Base-by-base conservation (phyloP, 768 basidiomycete genomes). In the Paxillus involutus region DNA sequence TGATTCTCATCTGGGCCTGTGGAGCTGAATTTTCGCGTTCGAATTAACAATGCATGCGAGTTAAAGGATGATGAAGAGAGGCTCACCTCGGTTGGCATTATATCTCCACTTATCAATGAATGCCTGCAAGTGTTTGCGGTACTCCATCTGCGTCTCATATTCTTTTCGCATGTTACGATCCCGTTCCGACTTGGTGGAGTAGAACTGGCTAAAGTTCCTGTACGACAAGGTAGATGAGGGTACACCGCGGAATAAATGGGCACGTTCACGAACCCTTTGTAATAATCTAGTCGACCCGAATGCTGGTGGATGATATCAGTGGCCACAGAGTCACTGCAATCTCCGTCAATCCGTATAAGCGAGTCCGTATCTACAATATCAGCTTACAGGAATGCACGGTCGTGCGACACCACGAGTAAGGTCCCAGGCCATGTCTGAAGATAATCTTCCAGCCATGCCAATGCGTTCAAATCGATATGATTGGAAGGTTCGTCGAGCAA, bases 81-180 rank as follows among this genome's bases (percentile, higher is more conserved):
- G 56, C 71, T 55, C 71, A 82, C 88, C 89, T 63, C 95, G 82
- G 69, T 96, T 96, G 53, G 94, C 94, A 62, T 98, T 98, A 72
- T 98, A 98, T 63, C 96, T 80, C 97, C 97, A 99, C 49, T 94
- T 80, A 64, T 98, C 97, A 62, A 99, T 98, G 75, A 97, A 99
- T 0, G 96, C 94, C 68, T 98, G 96, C 30, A 98, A 74, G 75
- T 97, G 93, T 63, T 90, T 89, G 51, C 97, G 82, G 68, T 98
- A 98, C 10, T 90, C 88, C 82, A 97, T 86, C 72, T 99, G 97
- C 0, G 93, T 78, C 33, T 98, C 96, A 71, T 98, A 99, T 70
- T 98, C 96, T 72, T 94, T 94, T 40, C 84, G 84, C 71, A 95
- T 74, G 65, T 94, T 94, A 55, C 86, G 85, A 62, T 94, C 90